A percentile compares a stretch with the other conserved stretches of the same genome.
phyloP scores from a whole-genome alignment of 2,329 filamentous ascomycete genomes.

The Emmonsia crescens region DNA sequence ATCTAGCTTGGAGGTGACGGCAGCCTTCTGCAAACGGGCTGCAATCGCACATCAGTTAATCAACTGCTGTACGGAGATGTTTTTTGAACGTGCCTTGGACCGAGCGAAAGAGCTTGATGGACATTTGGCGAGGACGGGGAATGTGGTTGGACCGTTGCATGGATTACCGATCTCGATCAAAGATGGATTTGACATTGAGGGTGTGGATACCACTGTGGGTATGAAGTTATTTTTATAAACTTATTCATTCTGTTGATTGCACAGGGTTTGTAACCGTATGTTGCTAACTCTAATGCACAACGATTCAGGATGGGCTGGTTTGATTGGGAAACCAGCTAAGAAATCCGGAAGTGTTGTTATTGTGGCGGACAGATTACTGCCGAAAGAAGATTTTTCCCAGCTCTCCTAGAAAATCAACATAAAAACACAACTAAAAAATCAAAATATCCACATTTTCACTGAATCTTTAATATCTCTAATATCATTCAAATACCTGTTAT shows the following conservation, averaged over 20 bases:
- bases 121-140: conserved; percentile 12
- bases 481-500: too few relatives aligned
- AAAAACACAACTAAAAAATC: too few relatives aligned
- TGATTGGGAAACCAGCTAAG: conserved; percentile 1
- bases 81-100: conserved; percentile 15
- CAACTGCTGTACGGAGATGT: conserved; percentile 19
- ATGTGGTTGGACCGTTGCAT: conserved; percentile 18
- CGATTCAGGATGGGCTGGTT: conserved; percentile 3
- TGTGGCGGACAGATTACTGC: too few relatives aligned
- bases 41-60: conserved; percentile 18
- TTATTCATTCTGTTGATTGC: conserved; percentile 13
- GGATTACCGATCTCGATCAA: conserved; percentile 21
- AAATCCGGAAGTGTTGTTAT: conserved; percentile 1
- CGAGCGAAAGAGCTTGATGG: conserved; percentile 15
- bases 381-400: too few relatives aligned
- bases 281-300: not conserved
- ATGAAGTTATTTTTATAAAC: not conserved
- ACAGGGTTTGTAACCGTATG: not conserved
- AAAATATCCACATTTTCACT: too few relatives aligned
- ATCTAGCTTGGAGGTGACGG: conserved; percentile 16
- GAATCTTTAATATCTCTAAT: too few relatives aligned
- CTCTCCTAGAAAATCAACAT: too few relatives aligned
- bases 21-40: conserved; percentile 19
- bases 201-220: not conserved
- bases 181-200: conserved; percentile 11